Evolutionary conservation across 306 rosid species (phyloP).

Genomic region (Urtica urens): DNA sequence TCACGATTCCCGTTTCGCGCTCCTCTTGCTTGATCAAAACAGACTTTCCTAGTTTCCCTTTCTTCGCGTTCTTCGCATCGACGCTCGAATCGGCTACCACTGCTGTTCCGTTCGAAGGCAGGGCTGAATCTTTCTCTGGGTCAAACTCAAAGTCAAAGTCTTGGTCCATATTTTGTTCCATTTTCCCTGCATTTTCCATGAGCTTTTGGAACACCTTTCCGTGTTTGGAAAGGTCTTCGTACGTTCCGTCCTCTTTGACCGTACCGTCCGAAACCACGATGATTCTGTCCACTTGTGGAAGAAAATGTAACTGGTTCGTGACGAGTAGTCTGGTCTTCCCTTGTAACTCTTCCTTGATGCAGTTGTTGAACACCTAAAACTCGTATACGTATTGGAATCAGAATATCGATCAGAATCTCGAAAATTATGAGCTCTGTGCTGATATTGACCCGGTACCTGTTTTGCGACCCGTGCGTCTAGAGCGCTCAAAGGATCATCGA

Average conservation of each 20-base stretch:
- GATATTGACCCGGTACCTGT: slow-evolving; percentile 62
- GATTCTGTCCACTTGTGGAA: slow-evolving; percentile 73
- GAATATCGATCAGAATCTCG: too few relatives aligned
- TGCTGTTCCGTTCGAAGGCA: slow-evolving; percentile 24
- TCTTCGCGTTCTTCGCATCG: slow-evolving; percentile 30
- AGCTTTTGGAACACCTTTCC: slow-evolving; percentile 69
- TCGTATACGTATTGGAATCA: too few relatives aligned
- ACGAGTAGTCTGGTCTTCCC: slow-evolving; percentile 84
- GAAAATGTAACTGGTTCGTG: slow-evolving; percentile 91
- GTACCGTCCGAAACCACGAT: slow-evolving; percentile 55
- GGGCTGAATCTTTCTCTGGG: slow-evolving; percentile 15
- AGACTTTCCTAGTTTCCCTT: slow-evolving; percentile 46
- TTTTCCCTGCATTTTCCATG: slow-evolving; percentile 84
- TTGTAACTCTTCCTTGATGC: slow-evolving; percentile 68
- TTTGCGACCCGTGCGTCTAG: slow-evolving; percentile 79
- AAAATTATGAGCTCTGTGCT: too few relatives aligned
- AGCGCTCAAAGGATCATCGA: slow-evolving; percentile 94
- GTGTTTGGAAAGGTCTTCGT: slow-evolving; percentile 60
- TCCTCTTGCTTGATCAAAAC: slow-evolving; percentile 75
- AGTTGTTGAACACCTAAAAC: slow-evolving; percentile 61
- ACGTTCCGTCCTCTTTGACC: slow-evolving; percentile 71
- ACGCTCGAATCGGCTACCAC: slow-evolving; percentile 26
- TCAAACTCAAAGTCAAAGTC: slow-evolving; percentile 13
- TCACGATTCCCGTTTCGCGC: slow-evolving; percentile 71
- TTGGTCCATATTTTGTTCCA: slow-evolving; percentile 47